These are phyloP conservation scores for Purshia tridentata DNA, from an alignment of 306 rosid genomes.

Conservation along the genomic window DNA sequence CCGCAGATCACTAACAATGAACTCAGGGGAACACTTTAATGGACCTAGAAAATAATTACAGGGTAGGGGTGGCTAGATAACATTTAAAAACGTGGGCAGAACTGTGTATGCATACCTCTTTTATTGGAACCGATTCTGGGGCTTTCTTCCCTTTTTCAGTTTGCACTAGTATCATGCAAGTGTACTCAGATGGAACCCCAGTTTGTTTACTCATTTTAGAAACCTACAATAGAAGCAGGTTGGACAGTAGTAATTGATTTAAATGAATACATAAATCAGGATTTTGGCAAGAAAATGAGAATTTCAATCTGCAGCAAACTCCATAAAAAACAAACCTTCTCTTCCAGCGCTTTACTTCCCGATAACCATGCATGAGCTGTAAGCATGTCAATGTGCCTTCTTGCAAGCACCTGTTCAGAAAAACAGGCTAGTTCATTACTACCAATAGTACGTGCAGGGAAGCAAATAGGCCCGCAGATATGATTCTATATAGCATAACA, in stretches of 20 bases:
- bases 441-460: not conserved
- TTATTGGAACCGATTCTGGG: conserved; percentile 35
- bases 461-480: not conserved
- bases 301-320: conserved; percentile 3
- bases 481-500: not conserved
- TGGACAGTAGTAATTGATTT: conserved; percentile 1
- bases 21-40: not conserved
- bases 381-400: conserved; percentile 69
- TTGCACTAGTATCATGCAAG: conserved; percentile 48
- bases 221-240: conserved; percentile 46
- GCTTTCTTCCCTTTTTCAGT: conserved; percentile 48
- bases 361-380: conserved; percentile 80
- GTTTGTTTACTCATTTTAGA: conserved; percentile 71
- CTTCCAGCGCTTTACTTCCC: conserved; percentile 68
- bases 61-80: not conserved
- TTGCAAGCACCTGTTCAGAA: conserved; percentile 66
- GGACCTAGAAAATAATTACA: not conserved
- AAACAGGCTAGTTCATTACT: not conserved
- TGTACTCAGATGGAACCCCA: conserved; percentile 73
- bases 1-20: not conserved
- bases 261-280: not conserved
- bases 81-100: not conserved
- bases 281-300: not conserved
- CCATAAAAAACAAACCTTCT: conserved; percentile 57
- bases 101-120: conserved; percentile 52